Base-by-base conservation (phyloP, 2,329 filamentous ascomycete genomes). In the Alternaria hordeiaustralica region DNA sequence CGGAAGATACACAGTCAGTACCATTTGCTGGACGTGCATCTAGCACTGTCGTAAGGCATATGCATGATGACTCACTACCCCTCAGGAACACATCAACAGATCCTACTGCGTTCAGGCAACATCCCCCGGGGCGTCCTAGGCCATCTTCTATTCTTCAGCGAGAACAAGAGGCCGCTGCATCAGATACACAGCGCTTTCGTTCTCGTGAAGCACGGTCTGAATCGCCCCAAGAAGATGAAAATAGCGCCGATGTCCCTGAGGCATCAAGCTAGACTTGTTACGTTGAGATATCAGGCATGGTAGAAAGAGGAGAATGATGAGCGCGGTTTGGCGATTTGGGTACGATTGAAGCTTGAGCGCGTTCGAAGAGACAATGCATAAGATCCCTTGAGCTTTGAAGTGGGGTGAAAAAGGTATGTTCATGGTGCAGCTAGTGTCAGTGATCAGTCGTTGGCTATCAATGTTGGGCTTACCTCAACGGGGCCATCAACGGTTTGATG, bases 101-200 rank as follows among this genome's bases (percentile, higher is more conserved):
- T 36, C 4, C 33, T 36, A 36, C 33, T n/a, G 33, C 33, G 2
- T 36, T n/a, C 33, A n/a, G 33, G 33, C 33, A 36, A 36, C 33
- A 2, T 36, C 8, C 33, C 2, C 33, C 0, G 15, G 33, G 33
- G 33, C 33, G 33, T 36, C 33, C 4, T 10, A 36, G 33, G 7
- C 33, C 15, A 0, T 0, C 0, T n/a, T 36, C 33, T 41, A 2
- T 18, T 3, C 36, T 0, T 18, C 9, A 2, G 36, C 0, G 0
- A 41, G 36, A 2, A 41, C 36, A 3, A 41, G 36, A 18, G 36
- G 36, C 36, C 36, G 4, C 36, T 18, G 36, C 36, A 41, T 41
- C 36, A 41, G n/a, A 41, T 11, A 41, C 15, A 41, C 15, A 41
- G 8, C 36, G n/a, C 36, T 11, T 18, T 41, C 15, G 15, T 18